These are phyloP conservation scores for Huntiella decipiens DNA, from an alignment of 2,329 filamentous ascomycete genomes.

Conservation along the genomic window DNA sequence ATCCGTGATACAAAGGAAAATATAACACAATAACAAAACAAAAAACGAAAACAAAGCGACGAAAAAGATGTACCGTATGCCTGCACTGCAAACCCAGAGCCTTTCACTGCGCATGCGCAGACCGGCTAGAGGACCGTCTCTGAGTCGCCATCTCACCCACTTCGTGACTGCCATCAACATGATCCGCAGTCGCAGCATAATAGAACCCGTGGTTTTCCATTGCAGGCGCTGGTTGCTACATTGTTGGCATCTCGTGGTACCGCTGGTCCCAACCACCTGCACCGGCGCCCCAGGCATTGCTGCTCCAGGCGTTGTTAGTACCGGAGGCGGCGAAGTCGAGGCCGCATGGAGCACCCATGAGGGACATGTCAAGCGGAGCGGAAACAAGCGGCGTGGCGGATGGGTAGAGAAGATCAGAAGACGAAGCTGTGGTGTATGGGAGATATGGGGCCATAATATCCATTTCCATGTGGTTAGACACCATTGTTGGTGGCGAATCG, in stretches of 20 bases:
- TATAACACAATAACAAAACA: conserved; percentile 1
- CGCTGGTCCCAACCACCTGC: conserved; percentile 49
- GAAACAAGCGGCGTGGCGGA: conserved; percentile 50
- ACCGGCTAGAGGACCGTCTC: too few relatives aligned
- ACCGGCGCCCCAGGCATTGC: too few relatives aligned
- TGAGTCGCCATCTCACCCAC: too few relatives aligned
- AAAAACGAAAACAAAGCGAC: background rate
- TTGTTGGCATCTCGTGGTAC: conserved; percentile 66
- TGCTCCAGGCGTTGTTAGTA: too few relatives aligned
- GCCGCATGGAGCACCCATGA: conserved; percentile 71
- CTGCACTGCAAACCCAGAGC: too few relatives aligned
- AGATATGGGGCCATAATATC: conserved; percentile 6
- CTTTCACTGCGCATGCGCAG: too few relatives aligned
- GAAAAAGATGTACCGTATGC: conserved; percentile 12
- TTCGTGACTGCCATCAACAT: too few relatives aligned
- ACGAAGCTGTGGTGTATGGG: conserved; percentile 43
- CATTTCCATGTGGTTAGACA: too few relatives aligned
- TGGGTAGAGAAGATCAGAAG: conserved; percentile 54
- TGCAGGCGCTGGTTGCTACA: conserved; percentile 49
- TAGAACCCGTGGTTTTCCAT: conserved; percentile 17
- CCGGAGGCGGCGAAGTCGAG: conserved; percentile 21
- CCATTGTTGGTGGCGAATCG: conserved; percentile 15
- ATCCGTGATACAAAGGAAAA: background rate
- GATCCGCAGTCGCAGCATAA: too few relatives aligned
- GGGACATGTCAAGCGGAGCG: conserved; percentile 55